Percentiles rank a stretch among this genome's conserved stretches.
Conservation (phyloP, 148 eudicot species). For the Tetragonia tetragonoides region DNA sequence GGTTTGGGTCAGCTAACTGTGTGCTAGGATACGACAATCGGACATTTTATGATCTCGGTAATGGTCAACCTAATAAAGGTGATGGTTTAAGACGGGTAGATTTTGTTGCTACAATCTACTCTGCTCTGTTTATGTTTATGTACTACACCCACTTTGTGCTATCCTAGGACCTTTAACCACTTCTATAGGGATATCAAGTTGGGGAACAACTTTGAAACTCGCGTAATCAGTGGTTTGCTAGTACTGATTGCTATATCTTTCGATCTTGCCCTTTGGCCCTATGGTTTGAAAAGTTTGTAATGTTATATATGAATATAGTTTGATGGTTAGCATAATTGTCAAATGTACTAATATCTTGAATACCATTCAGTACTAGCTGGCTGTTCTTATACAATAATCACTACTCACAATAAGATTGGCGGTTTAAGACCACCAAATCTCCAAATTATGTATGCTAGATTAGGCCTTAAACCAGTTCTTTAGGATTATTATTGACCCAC, state of each 20-base stretch:
- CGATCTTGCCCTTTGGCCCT: no score
- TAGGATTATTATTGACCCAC: no score
- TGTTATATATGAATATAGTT: no score
- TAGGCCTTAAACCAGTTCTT: no score
- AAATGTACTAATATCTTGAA: no score
- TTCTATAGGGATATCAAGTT: no score
- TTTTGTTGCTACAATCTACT: no score
- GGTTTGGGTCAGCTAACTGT: conserved; percentile 6
- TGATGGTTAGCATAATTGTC: no score
- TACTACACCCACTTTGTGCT: neutral
- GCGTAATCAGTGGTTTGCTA: no score
- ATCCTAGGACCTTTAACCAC: neutral
- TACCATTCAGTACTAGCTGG: neutral
- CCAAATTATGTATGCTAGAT: neutral
- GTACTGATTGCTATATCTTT: no score
- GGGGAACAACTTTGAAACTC: no score
- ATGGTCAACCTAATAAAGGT: neutral
- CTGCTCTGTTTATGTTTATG: neutral
- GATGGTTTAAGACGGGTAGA: neutral
- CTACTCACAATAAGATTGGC: neutral
- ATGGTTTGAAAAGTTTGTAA: no score
- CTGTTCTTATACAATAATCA: conserved; percentile 8
- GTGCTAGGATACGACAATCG: conserved; percentile 5
- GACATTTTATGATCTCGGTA: neutral
- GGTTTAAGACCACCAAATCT: neutral